A percentile compares a stretch with the other conserved stretches of the same genome.
Conservation (phyloP, 257 asterid species). For the Gentiana dahurica region DNA sequence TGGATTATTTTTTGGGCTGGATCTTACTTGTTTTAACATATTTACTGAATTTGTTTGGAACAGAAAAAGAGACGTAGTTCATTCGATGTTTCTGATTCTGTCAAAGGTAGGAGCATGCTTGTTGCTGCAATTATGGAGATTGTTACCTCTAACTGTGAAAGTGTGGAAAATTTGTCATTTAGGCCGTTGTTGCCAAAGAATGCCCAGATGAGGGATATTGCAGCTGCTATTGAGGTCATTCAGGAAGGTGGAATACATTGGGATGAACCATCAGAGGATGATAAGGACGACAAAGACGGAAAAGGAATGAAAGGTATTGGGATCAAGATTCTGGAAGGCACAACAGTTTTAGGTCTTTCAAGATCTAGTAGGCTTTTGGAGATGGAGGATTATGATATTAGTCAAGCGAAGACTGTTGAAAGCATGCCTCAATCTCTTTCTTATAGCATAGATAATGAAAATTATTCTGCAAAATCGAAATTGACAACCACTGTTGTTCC, state of each 20-base stretch:
- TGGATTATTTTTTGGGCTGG: neutral
- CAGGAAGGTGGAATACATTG: slow-evolving; percentile 93
- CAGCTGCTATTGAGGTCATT: slow-evolving; percentile 90
- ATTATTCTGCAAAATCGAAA: slow-evolving; percentile 28
- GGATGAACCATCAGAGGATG: slow-evolving; percentile 66
- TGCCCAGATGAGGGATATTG: slow-evolving; percentile 89
- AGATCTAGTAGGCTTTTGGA: slow-evolving; percentile 48
- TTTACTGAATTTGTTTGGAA: slow-evolving; percentile 33
- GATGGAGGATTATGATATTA: slow-evolving; percentile 37
- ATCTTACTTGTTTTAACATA: slow-evolving; percentile 12
- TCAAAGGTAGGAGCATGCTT: slow-evolving; percentile 99
- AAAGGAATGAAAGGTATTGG: slow-evolving; percentile 88
- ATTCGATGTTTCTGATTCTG: slow-evolving; percentile 57
- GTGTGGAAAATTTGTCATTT: slow-evolving; percentile 46
- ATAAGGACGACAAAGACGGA: slow-evolving; percentile 59
- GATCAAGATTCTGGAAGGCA: slow-evolving; percentile 93
- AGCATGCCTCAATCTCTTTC: slow-evolving; percentile 25
- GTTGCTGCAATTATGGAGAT: slow-evolving; percentile 97
- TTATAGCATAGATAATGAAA: slow-evolving; percentile 46
- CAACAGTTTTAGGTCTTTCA: slow-evolving; percentile 79
- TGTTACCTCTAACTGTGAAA: slow-evolving; percentile 80
- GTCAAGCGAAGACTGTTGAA: slow-evolving; percentile 18
- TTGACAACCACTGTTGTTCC: slow-evolving; percentile 68
- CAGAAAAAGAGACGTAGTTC: slow-evolving; percentile 77
- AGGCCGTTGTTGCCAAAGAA: slow-evolving; percentile 64